Evolutionary conservation across 1,284 basidiomycete species (phyloP).

Genomic region (Pseudozyma sp.): DNA sequence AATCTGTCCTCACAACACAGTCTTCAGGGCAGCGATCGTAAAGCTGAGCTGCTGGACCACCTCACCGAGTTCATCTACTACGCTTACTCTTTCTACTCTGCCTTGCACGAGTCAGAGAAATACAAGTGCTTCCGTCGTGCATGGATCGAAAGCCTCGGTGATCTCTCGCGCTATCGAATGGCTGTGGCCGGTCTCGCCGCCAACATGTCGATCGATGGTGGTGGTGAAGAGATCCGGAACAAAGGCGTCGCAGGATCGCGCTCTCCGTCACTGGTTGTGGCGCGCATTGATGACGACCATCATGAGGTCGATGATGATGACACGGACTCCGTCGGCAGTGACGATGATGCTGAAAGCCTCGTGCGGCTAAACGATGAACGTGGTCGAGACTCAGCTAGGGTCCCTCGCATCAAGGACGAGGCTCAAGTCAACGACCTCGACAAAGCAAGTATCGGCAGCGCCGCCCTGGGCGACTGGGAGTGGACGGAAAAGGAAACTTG

Average conservation of each 20-base stretch:
- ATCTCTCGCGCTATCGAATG: slow-evolving; percentile 94
- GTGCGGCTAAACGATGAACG: not conserved
- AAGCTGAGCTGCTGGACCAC: slow-evolving; percentile 74
- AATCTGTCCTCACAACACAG: slow-evolving; percentile 74
- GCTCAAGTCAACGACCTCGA: slow-evolving; percentile 33
- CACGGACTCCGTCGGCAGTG: slow-evolving; percentile 1
- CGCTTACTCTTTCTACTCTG: slow-evolving; percentile 92
- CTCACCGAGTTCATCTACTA: slow-evolving; percentile 93
- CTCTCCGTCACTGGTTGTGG: slow-evolving; percentile 7
- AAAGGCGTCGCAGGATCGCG: slow-evolving; percentile 3
- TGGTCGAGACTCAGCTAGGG: not conserved
- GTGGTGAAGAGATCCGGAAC: slow-evolving; percentile 69
- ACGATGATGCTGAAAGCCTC: slow-evolving; percentile 2
- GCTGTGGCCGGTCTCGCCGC: slow-evolving; percentile 76
- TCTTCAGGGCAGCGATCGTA: slow-evolving; percentile 43
- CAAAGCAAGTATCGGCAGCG: slow-evolving; percentile 80
- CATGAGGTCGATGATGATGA: slow-evolving; percentile 24
- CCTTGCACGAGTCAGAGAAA: slow-evolving; percentile 83
- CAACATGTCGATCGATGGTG: slow-evolving; percentile 39
- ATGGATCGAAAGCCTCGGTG: slow-evolving; percentile 96
- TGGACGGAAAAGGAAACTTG: slow-evolving; percentile 93
- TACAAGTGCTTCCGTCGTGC: slow-evolving; percentile 80
- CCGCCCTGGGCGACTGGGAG: slow-evolving; percentile 85
- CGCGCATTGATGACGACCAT: slow-evolving; percentile 42
- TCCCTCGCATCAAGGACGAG: not conserved